These are phyloP conservation scores for Ceratocystis papillata DNA, from an alignment of 2,329 filamentous ascomycete genomes.

Conservation along the genomic window DNA sequence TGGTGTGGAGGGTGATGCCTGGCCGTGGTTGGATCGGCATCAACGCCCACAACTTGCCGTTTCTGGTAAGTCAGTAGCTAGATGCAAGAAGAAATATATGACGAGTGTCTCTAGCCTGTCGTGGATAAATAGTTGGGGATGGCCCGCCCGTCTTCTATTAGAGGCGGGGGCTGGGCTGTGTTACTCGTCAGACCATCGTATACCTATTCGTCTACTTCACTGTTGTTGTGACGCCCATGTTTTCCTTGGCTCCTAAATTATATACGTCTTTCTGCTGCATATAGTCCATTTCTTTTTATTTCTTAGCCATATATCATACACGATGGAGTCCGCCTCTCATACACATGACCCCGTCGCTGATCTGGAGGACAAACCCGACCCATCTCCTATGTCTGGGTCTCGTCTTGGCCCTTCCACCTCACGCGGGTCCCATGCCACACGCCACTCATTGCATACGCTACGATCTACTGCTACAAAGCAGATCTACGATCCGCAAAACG, in stretches of 20 bases:
- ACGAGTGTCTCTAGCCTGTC: neutral
- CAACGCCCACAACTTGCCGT: neutral
- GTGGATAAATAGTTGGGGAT: neutral
- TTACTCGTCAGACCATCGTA: no score
- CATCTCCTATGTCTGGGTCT: conserved; percentile 3
- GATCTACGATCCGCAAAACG: conserved; percentile 34
- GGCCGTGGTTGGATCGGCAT: neutral
- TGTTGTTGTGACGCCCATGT: no score
- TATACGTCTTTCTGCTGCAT: neutral
- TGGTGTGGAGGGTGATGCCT: neutral
- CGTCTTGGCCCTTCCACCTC: conserved; percentile 23
- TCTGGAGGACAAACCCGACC: neutral
- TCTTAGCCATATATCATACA: neutral
- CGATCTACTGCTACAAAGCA: conserved; percentile 30
- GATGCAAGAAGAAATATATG: neutral
- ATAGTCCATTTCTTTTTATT: neutral
- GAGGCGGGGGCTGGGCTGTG: no score
- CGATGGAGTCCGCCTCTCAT: conserved; percentile 6
- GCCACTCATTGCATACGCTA: conserved; percentile 23
- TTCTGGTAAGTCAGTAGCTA: neutral
- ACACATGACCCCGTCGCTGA: conserved; percentile 7
- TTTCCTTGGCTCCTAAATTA: neutral
- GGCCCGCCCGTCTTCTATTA: neutral
- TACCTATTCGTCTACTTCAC: no score
- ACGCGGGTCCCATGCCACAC: conserved; percentile 26